Base-by-base conservation (phyloP, 768 basidiomycete species). In the Kwoniella sp. region DNA sequence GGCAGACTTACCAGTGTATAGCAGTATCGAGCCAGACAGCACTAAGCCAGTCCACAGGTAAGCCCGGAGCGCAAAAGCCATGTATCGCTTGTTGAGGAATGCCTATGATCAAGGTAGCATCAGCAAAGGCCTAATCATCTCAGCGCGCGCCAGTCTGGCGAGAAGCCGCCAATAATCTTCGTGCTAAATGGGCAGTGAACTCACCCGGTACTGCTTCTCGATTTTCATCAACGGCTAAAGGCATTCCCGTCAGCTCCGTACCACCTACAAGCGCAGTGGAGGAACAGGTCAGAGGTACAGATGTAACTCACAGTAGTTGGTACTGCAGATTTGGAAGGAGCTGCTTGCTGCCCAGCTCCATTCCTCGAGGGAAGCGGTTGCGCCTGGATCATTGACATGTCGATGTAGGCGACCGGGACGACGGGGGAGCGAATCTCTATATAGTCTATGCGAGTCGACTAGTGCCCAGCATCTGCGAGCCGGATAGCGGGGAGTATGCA, bases 201-300 rank as follows among this genome's bases (percentile, higher is more conserved):
- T 50, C 32, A 63, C 62, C 28, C 51, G 31, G 40, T 63, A 63
- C 25, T 63, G 62, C 26, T 55, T 45, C 29, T 63, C 62, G 7
- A 63, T 63, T 39, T 47, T 54, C 45, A 38, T 38, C 25, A 47
- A 22, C 11, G 52, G 52, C 52, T 54, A 33, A n/a, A n/a, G n/a
- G n/a, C n/a, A n/a, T n/a, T n/a, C n/a, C n/a, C n/a, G n/a, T n/a
- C n/a, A n/a, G n/a, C n/a, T n/a, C n/a, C n/a, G n/a, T n/a, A n/a
- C n/a, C n/a, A n/a, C n/a, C n/a, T n/a, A n/a, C n/a, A n/a, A n/a
- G n/a, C n/a, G n/a, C n/a, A n/a, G n/a, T n/a, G n/a, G n/a, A n/a
- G n/a, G n/a, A n/a, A n/a, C n/a, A n/a, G n/a, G n/a, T n/a, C n/a
- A n/a, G n/a, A n/a, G n/a, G n/a, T n/a, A n/a, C n/a, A n/a, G n/a